A percentile compares a stretch with the other conserved stretches of the same genome.
These are phyloP conservation scores for Cyberlindnera samutprakarnensis DNA, from an alignment of 805 yeast genomes.

Conservation along the genomic window DNA sequence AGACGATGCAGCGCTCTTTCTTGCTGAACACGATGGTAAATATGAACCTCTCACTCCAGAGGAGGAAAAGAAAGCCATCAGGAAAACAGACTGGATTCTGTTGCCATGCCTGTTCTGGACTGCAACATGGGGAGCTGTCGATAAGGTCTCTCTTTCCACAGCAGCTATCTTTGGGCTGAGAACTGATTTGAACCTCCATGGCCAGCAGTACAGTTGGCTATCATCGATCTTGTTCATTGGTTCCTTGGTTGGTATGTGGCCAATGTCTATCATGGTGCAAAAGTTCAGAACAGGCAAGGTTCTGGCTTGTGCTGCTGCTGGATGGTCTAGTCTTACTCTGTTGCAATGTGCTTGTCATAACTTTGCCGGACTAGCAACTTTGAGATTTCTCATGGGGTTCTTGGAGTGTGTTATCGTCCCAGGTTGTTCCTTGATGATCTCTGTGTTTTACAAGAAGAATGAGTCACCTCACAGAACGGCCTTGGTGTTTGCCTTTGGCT, in stretches of 20 bases:
- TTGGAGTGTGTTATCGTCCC: conserved; percentile 33
- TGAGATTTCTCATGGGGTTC: conserved; percentile 40
- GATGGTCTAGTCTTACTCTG: conserved; percentile 17
- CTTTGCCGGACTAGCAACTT: conserved; percentile 31
- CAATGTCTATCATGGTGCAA: conserved; percentile 23
- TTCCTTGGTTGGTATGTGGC: conserved; percentile 35
- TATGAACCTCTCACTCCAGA: conserved; percentile 20
- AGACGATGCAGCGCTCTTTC: conserved; percentile 22
- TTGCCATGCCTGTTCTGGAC: conserved; percentile 30
- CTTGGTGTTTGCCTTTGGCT: conserved; percentile 36
- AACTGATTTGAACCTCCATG: conserved; percentile 31
- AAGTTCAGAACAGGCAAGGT: conserved; percentile 19
- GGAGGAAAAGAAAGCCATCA: conserved; percentile 26
- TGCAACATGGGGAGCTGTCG: conserved; percentile 33
- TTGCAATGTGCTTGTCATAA: conserved; percentile 28
- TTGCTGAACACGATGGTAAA: conserved; percentile 18
- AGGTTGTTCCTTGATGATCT: conserved; percentile 31
- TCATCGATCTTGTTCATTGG: conserved; percentile 35
- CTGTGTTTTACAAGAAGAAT: conserved; percentile 32
- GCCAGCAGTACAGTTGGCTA: conserved; percentile 33
- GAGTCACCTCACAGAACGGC: conserved; percentile 37
- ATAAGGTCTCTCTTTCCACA: conserved; percentile 34
- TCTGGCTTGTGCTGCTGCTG: conserved; percentile 16
- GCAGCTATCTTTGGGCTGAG: conserved; percentile 41
- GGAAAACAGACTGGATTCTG: conserved; percentile 31